Base-by-base conservation (phyloP, 495 filamentous ascomycete genomes). In the Pseudoneurospora amorphoporcata region DNA sequence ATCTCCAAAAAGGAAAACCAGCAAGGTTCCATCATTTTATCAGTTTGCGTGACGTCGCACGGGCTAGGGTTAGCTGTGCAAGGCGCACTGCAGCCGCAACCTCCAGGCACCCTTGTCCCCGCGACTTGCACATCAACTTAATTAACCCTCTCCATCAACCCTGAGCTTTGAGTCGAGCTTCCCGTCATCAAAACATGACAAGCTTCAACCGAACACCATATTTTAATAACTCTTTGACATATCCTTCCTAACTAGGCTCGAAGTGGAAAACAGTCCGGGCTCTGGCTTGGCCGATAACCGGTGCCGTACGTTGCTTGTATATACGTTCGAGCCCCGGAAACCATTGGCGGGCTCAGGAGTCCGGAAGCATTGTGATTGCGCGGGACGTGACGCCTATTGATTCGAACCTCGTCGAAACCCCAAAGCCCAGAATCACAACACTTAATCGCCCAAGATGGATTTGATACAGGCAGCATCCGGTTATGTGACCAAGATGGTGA, bases 401-500 rank as follows among this genome's bases (percentile, higher is more conserved):
- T 4, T 35, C 53, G 14, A 35, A 14, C 16, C 3, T 1, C 14
- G 14, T 37, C 35, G 35, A 5, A 37, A 37, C 5, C 23, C 23
- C 35, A 37, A 65, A 71, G 16, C 70, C 8, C 23, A 23, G 19
- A 65, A 65, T 65, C 53, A 65, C 53, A 65, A 23, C 53, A 65
- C 7, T 17, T 8, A 39, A 6, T 9, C 74, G 69, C 53, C 74
- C 77, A 81, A 73, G 43, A 99, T 99, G 96, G 96, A 99, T 81
- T 89, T 98, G 77, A 92, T 96, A 72, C 90, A 93, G 77, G 92
- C 94, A 70, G 91, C 97, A 79, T 92, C 94, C 75, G 92, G 94
- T 83, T 99, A 98, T 87, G 91, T 99, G 86, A 91, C 92, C 80
- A 97, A 95, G 89, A 98, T 99, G 91, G 90, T 98, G 80, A 91